Evolutionary conservation across 345 rosid species (phyloP).

Genomic region (Boechera stricta): DNA sequence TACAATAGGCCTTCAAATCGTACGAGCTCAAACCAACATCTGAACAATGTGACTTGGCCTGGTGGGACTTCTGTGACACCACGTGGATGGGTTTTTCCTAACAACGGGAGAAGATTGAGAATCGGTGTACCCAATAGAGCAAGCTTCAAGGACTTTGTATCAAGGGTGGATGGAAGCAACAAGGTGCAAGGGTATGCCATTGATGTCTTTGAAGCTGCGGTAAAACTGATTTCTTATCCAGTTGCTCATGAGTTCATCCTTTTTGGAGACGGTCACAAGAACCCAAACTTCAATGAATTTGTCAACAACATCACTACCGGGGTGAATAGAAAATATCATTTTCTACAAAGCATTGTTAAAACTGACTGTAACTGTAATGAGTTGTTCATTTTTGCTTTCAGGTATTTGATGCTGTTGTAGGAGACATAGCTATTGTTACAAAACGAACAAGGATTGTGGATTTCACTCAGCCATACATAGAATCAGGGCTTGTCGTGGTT

Average conservation of each 20-base stretch:
- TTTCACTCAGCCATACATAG: slow-evolving; percentile 89
- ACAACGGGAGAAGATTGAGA: slow-evolving; percentile 74
- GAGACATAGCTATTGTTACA: slow-evolving; percentile 79
- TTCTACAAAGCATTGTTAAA: slow-evolving; percentile 1
- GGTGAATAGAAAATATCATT: slow-evolving; percentile 54
- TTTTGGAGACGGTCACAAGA: slow-evolving; percentile 80
- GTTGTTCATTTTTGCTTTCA: slow-evolving; percentile 42
- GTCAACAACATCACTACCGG: slow-evolving; percentile 60
- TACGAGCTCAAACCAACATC: slow-evolving; percentile 73
- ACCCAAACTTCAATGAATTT: slow-evolving; percentile 73
- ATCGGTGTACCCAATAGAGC: slow-evolving; percentile 82
- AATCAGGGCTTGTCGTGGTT: slow-evolving; percentile 90
- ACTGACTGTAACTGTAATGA: slow-evolving; percentile 15
- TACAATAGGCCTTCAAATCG: slow-evolving; percentile 64
- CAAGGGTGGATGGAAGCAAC: slow-evolving; percentile 56
- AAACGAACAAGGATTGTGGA: slow-evolving; percentile 74
- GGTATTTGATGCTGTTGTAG: slow-evolving; percentile 85
- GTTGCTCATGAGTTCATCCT: slow-evolving; percentile 75
- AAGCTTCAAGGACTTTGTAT: slow-evolving; percentile 62
- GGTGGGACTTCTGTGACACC: slow-evolving; percentile 67
- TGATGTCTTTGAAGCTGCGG: slow-evolving; percentile 80
- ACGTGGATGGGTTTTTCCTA: slow-evolving; percentile 94
- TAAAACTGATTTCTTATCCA: slow-evolving; percentile 70
- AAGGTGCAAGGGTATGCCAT: slow-evolving; percentile 74
- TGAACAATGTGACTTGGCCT: slow-evolving; percentile 79